Percentiles rank a stretch among this genome's conserved stretches.
Evolutionary conservation across 257 asterid genomes (phyloP).

Genomic region (Solanum ahanhuiri): DNA sequence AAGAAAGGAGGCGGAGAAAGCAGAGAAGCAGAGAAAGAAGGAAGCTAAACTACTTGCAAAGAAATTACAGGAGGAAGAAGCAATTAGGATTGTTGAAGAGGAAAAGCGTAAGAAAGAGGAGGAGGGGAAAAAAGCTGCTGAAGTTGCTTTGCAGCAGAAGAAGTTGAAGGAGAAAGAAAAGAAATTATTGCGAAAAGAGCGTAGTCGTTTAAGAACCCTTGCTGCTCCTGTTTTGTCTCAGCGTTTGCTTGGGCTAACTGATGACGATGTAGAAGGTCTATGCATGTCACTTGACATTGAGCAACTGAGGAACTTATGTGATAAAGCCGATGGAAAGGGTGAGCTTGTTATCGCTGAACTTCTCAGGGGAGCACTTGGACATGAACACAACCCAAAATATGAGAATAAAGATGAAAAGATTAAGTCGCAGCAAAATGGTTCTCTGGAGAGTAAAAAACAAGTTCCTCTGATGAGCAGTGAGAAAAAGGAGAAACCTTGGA

Average conservation of each 20-base stretch:
- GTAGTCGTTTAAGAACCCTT: slow-evolving; percentile 71
- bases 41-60: slow-evolving; percentile 80
- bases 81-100: slow-evolving; percentile 63
- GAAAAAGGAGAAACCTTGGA: slow-evolving; percentile 73
- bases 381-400: slow-evolving; percentile 24
- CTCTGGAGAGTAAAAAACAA: slow-evolving; percentile 23
- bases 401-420: slow-evolving; percentile 30
- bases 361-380: slow-evolving; percentile 37
- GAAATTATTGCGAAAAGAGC: slow-evolving; percentile 78
- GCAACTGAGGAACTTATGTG: slow-evolving; percentile 56
- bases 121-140: slow-evolving; percentile 71
- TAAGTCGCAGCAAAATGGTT: slow-evolving; percentile 46
- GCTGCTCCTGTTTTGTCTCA: slow-evolving; percentile 38
- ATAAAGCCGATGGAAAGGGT: slow-evolving; percentile 54
- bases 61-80: slow-evolving; percentile 83
- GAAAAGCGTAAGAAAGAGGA: slow-evolving; percentile 66
- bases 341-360: slow-evolving; percentile 40
- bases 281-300: slow-evolving; percentile 67
- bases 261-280: slow-evolving; percentile 58
- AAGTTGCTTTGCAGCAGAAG: slow-evolving; percentile 71
- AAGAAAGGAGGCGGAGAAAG: slow-evolving; percentile 73
- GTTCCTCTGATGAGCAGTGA: slow-evolving; percentile 20
- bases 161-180: slow-evolving; percentile 77
- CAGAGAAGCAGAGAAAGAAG: slow-evolving; percentile 83
- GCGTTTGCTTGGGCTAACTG: slow-evolving; percentile 39